Evolutionary conservation across 169 alveolate genomes (phyloP).

Genomic region (Theileria sp.): DNA sequence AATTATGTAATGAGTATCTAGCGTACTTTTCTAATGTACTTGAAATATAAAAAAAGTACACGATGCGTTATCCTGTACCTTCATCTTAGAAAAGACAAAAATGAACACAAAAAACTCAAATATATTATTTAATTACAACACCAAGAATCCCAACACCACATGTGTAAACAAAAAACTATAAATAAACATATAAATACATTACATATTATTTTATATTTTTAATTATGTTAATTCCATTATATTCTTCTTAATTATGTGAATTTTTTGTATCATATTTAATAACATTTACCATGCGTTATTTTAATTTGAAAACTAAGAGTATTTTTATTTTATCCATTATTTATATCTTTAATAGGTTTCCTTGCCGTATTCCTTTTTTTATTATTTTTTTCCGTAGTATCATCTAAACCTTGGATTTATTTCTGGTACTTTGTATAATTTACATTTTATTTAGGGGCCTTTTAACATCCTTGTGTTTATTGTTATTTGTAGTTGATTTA

Average conservation of each 20-base stretch:
- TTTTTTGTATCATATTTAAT: neutral
- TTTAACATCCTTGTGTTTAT: slow-evolving; percentile 10
- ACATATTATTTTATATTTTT: neutral
- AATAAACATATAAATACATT: neutral
- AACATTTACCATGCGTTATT: neutral
- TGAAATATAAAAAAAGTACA: slow-evolving; percentile 9
- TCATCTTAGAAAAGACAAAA: neutral
- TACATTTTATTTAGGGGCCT: slow-evolving; percentile 22
- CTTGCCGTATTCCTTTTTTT: slow-evolving; percentile 30
- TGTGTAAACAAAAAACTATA: neutral
- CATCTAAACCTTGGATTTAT: slow-evolving; percentile 45
- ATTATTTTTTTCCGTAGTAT: slow-evolving; percentile 18
- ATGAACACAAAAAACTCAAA: neutral
- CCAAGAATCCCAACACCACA: neutral
- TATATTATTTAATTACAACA: neutral
- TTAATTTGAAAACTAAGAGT: slow-evolving; percentile 55
- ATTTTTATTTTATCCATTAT: neutral
- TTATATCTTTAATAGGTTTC: slow-evolving; percentile 28
- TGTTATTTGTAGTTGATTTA: slow-evolving; percentile 31
- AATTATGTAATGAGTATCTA: neutral
- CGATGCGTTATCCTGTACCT: neutral
- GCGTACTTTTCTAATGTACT: neutral
- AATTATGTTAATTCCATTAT: neutral
- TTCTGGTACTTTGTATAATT: slow-evolving; percentile 37
- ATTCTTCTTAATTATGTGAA: neutral